Conservation (phyloP, 495 filamentous ascomycete genomes). For the Aspergillus saccharolyticus region DNA sequence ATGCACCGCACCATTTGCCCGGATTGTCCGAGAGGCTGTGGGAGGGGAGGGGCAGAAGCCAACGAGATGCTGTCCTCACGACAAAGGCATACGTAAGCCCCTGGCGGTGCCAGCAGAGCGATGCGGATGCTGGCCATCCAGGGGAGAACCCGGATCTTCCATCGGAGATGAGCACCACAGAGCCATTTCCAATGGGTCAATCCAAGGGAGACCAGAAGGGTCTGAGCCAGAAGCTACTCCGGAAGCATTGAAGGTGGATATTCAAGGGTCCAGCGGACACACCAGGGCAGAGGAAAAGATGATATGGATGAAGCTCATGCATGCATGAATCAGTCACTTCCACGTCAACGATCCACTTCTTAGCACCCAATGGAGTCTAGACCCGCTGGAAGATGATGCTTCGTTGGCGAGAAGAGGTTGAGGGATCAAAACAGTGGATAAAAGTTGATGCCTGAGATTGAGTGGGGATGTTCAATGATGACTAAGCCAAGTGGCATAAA, state of each 20-base stretch:
- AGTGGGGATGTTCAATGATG: no score
- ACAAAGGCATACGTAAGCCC: constrained; percentile 4
- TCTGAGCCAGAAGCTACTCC: not conserved
- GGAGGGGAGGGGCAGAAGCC: not conserved
- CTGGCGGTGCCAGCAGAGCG: not conserved
- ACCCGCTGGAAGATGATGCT: not conserved
- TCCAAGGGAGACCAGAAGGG: not conserved
- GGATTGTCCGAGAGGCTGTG: not conserved
- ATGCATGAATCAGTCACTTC: not conserved
- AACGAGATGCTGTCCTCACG: not conserved
- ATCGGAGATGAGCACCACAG: no score
- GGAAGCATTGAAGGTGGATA: no score
- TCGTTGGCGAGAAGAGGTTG: not conserved
- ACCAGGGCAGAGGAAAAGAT: not conserved
- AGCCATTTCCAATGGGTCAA: not conserved
- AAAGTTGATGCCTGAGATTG: no score
- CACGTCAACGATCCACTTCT: not conserved
- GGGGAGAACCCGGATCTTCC: no score
- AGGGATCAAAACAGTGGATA: no score
- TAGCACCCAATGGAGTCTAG: not conserved
- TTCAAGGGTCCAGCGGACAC: no score
- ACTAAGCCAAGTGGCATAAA: no score
- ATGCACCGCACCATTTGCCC: not conserved
- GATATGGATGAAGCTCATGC: not conserved
- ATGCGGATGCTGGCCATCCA: not conserved